A percentile compares a stretch with the other conserved stretches of the same genome.
phyloP scores from a whole-genome alignment of 2,329 filamentous ascomycete genomes.

The Emergomyces orientalis region DNA sequence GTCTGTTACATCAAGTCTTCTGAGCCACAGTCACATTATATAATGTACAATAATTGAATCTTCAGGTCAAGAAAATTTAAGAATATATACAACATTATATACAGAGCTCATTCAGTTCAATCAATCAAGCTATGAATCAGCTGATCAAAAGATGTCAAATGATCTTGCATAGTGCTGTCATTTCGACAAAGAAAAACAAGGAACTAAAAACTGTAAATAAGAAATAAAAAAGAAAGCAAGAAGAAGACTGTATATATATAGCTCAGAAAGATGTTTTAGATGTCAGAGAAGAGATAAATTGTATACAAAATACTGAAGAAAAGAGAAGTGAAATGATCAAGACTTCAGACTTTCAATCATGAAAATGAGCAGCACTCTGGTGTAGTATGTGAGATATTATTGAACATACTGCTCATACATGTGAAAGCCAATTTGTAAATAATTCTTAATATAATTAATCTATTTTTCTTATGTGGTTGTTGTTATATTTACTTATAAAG shows the following conservation, averaged over 20 bases:
- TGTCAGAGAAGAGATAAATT: constrained; percentile 4
- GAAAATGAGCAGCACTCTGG: not conserved
- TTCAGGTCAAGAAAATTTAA: no score
- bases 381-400: not conserved
- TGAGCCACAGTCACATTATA: no score
- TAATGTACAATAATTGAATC: no score
- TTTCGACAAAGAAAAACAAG: constrained; percentile 8
- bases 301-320: not conserved
- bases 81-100: no score
- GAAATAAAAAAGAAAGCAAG: constrained; percentile 12
- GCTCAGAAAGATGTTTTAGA: constrained; percentile 5
- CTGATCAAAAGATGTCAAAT: constrained; percentile 2
- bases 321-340: not conserved
- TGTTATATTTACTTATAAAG: not conserved
- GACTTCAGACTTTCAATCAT: not conserved
- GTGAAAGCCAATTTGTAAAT: not conserved
- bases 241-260: constrained; percentile 6
- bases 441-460: constrained; percentile 1
- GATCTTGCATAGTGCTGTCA: constrained; percentile 4
- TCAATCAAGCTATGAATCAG: constrained; percentile 9
- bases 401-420: not conserved
- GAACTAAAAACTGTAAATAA: constrained; percentile 10
- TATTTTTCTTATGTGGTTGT: not conserved
- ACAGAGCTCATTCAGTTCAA: no score
- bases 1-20: no score